Conservation (phyloP, 106 monocot genomes). For the Posidonia australis region DNA sequence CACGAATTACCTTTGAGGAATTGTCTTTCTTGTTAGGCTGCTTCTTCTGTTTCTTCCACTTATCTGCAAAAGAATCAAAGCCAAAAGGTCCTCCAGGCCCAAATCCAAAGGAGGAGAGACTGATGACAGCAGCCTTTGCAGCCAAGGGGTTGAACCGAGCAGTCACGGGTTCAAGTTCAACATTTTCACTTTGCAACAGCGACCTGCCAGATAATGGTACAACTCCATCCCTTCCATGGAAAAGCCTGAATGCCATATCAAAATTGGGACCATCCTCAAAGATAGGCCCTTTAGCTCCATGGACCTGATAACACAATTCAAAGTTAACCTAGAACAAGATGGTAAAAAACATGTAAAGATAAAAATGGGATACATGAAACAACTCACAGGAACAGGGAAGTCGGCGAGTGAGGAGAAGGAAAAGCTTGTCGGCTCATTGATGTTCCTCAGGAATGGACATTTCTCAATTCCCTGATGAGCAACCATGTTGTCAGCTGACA, state of each 20-base stretch:
- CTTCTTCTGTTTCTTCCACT: constrained; percentile 55
- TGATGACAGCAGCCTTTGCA: constrained; percentile 80
- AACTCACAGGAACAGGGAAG: constrained; percentile 46
- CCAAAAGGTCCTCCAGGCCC: constrained; percentile 62
- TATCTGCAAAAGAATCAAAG: constrained; percentile 69
- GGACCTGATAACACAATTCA: constrained; percentile 20
- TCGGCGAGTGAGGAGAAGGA: constrained; percentile 41
- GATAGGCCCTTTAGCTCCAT: constrained; percentile 71
- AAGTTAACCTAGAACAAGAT: neutral
- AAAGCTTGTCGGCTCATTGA: constrained; percentile 80
- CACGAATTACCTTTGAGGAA: constrained; percentile 25
- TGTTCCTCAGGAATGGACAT: constrained; percentile 89
- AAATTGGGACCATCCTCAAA: constrained; percentile 92
- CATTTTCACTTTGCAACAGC: constrained; percentile 12
- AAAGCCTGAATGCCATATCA: constrained; percentile 74
- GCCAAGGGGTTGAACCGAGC: constrained; percentile 70
- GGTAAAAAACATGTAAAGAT: neutral
- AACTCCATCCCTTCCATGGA: constrained; percentile 77
- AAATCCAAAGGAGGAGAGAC: constrained; percentile 70
- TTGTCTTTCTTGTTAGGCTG: constrained; percentile 23
- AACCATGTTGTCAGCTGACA: constrained; percentile 8
- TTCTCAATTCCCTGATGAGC: constrained; percentile 49
- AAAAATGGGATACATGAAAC: neutral
- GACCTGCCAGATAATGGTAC: constrained; percentile 58
- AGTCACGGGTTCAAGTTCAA: constrained; percentile 12